These are phyloP conservation scores for Pythium volutum DNA, from an alignment of 352 stramenopile genomes.

Conservation along the genomic window DNA sequence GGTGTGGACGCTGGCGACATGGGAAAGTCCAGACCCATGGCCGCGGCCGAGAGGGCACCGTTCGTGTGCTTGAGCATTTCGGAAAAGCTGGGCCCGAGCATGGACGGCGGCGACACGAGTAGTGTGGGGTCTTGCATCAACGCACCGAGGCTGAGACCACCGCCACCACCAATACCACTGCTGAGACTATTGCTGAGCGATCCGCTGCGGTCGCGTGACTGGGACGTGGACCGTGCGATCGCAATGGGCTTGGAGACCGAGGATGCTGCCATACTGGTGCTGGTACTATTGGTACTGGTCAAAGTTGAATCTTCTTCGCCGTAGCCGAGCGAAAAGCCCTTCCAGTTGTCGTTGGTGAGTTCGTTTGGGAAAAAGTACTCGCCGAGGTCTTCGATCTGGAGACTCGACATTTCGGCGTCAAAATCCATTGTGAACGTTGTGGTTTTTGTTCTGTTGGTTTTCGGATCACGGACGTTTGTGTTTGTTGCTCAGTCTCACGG, in stretches of 20 bases:
- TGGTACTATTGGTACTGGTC: not conserved
- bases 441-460: too few species aligned
- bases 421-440: slow-evolving; percentile 40
- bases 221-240: slow-evolving; percentile 8
- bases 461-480: too few species aligned
- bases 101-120: slow-evolving; percentile 33
- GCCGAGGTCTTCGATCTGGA: slow-evolving; percentile 75
- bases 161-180: not conserved
- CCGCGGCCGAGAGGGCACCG: slow-evolving; percentile 18
- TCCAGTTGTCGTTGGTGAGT: slow-evolving; percentile 54
- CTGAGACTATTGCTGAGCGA: not conserved
- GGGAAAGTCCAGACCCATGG: not conserved
- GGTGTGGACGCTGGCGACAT: not conserved
- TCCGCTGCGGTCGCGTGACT: slow-evolving; percentile 1
- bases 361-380: slow-evolving; percentile 68
- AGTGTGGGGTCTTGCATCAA: slow-evolving; percentile 19
- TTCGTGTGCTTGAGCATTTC: slow-evolving; percentile 41
- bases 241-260: slow-evolving; percentile 7
- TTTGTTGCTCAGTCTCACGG: too few species aligned
- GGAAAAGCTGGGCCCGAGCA: slow-evolving; percentile 34
- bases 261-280: too few species aligned
- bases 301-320: slow-evolving; percentile 50
- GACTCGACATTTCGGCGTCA: slow-evolving; percentile 63
- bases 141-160: not conserved
- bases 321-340: slow-evolving; percentile 68